Conservation (phyloP, 2,329 filamentous ascomycete genomes). For the Emmonsia crescens region DNA sequence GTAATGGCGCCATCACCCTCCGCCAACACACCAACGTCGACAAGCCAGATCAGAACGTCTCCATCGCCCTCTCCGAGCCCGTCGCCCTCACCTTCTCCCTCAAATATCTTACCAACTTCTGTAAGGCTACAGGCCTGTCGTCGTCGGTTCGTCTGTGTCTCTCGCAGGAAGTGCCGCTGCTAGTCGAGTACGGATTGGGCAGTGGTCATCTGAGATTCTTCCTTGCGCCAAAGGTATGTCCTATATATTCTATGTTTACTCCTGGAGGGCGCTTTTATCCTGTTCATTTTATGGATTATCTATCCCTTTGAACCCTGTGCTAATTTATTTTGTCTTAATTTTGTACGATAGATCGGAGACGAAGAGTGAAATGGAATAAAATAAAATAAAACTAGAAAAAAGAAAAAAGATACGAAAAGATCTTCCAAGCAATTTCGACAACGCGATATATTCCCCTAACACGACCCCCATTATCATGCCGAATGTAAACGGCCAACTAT, state of each 20-base stretch:
- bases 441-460: not conserved
- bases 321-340: constrained; percentile 22
- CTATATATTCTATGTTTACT: constrained; percentile 5
- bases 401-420: not conserved
- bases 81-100: constrained; percentile 94
- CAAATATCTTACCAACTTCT: constrained; percentile 99
- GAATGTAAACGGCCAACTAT: not conserved
- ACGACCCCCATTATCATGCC: not conserved
- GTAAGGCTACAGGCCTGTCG: constrained; percentile 86
- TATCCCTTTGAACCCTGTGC: constrained; percentile 10
- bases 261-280: not conserved
- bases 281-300: not conserved
- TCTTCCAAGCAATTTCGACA: not conserved
- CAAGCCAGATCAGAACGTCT: constrained; percentile 73
- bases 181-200: constrained; percentile 83
- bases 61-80: constrained; percentile 84
- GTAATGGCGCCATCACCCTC: constrained; percentile 85
- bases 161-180: constrained; percentile 87
- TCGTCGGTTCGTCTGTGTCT: constrained; percentile 79
- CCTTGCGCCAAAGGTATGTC: constrained; percentile 83
- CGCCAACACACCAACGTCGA: constrained; percentile 82
- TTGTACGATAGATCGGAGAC: constrained; percentile 49
- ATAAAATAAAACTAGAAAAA: constrained; percentile 6
- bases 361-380: constrained; percentile 32
- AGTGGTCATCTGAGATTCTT: constrained; percentile 94